Conservation (phyloP, 371 early-diverging fungal species). For the Rhizopus delemar region DNA sequence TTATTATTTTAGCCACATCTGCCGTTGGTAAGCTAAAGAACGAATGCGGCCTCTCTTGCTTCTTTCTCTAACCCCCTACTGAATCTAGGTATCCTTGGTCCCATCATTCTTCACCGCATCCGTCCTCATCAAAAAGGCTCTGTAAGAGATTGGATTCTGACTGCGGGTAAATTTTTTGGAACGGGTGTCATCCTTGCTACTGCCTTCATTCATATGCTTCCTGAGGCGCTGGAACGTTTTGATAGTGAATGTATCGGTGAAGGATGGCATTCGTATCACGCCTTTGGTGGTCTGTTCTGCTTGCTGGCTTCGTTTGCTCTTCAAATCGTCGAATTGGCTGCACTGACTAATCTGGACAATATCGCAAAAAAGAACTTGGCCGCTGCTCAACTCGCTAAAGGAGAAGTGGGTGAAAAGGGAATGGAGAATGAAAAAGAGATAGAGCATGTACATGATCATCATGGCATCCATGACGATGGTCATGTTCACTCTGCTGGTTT, state of each 20-base stretch:
- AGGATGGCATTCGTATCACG: constrained; percentile 38
- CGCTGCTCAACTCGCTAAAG: background rate
- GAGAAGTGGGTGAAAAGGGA: background rate
- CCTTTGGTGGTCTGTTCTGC: constrained; percentile 41
- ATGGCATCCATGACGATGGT: constrained; percentile 30
- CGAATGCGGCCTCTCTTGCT: background rate
- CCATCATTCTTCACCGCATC: constrained; percentile 28
- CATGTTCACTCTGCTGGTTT: constrained; percentile 55
- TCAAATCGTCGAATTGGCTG: constrained; percentile 39
- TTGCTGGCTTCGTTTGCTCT: constrained; percentile 39
- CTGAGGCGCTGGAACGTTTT: constrained; percentile 36
- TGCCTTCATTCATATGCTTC: constrained; percentile 75
- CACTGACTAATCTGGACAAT: constrained; percentile 28
- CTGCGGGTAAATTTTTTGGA: constrained; percentile 55
- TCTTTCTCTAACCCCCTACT: background rate
- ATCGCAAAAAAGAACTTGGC: constrained; percentile 12
- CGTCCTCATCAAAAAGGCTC: constrained; percentile 22
- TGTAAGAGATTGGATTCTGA: constrained; percentile 21
- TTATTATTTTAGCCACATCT: constrained; percentile 30
- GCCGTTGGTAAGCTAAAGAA: constrained; percentile 24
- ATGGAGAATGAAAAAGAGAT: too few species aligned
- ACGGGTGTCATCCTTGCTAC: constrained; percentile 81
- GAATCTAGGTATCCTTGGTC: constrained; percentile 24
- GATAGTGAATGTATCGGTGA: constrained; percentile 34
- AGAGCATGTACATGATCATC: constrained; percentile 23